Percentiles rank a stretch among this genome's conserved stretches.
phyloP scores from a whole-genome alignment of 2,329 filamentous ascomycete species.

The Periconia sp. region DNA sequence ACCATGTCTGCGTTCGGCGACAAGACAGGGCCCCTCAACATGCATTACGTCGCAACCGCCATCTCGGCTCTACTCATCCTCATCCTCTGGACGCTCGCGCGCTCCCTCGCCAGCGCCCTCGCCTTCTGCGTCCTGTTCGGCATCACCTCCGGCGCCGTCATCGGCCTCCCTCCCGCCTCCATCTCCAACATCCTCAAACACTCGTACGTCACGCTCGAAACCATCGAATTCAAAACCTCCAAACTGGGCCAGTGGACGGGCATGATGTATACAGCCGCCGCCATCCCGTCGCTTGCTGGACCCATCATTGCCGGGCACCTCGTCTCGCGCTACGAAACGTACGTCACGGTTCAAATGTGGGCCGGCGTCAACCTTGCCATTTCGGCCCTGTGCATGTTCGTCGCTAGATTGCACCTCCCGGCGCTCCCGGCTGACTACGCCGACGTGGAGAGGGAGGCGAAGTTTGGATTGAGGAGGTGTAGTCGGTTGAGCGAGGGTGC shows the following conservation, averaged over 20 bases:
- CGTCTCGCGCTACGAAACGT: conserved; percentile 44
- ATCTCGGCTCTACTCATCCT: conserved; percentile 47
- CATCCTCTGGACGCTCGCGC: conserved; percentile 47
- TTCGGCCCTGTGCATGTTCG: conserved; percentile 45
- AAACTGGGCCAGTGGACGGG: conserved; percentile 56
- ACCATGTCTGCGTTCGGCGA: conserved; percentile 50
- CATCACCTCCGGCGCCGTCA: conserved; percentile 52
- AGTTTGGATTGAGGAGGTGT: too few species aligned
- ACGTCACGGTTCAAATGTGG: conserved; percentile 52
- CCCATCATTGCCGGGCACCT: conserved; percentile 52
- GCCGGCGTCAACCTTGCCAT: conserved; percentile 46
- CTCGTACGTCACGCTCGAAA: conserved; percentile 27
- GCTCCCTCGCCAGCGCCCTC: conserved; percentile 43
- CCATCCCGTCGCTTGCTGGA: conserved; percentile 49
- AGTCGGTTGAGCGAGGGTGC: too few species aligned
- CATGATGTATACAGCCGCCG: conserved; percentile 55
- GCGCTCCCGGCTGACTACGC: too few species aligned
- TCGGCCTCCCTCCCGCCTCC: conserved; percentile 53
- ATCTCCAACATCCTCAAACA: conserved; percentile 49
- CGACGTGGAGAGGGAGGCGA: too few species aligned
- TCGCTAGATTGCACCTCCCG: conserved; percentile 34
- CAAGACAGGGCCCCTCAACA: conserved; percentile 47
- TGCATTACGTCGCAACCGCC: conserved; percentile 48
- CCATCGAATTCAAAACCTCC: conserved; percentile 24
- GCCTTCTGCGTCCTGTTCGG: conserved; percentile 54